phyloP scores from a whole-genome alignment of 225 moss, liverwort and hornwort genomes.

The Bryum argenteum region DNA sequence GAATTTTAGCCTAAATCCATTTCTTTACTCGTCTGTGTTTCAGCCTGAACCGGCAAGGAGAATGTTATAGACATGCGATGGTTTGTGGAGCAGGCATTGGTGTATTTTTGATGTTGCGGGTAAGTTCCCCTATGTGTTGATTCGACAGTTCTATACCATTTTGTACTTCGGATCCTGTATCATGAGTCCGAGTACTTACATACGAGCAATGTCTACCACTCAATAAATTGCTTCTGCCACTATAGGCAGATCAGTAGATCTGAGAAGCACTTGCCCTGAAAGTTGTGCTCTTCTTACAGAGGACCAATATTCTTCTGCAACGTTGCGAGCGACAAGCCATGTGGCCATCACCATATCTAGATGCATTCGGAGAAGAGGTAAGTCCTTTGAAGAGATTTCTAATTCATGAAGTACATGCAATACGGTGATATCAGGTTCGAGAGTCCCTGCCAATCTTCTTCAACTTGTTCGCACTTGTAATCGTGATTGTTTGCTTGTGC shows the following conservation, averaged over 20 bases:
- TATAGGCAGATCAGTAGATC: conserved; percentile 7
- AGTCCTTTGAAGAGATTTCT: conserved; percentile 4
- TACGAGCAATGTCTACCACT: conserved; percentile 10
- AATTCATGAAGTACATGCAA: background rate
- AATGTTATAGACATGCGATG: conserved; percentile 96
- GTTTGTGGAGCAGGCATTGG: conserved; percentile 93
- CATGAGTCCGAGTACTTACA: conserved; percentile 12
- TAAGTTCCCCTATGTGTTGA: conserved; percentile 28
- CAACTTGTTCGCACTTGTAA: conserved; percentile 9
- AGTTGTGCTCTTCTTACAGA: conserved; percentile 49
- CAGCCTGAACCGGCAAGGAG: conserved; percentile 86
- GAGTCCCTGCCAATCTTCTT: background rate
- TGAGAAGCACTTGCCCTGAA: conserved; percentile 24
- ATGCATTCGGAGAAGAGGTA: conserved; percentile 96
- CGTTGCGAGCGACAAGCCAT: conserved; percentile 89
- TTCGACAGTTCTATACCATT: conserved; percentile 7
- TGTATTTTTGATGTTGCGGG: conserved; percentile 87
- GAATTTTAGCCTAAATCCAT: background rate
- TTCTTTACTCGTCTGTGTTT: conserved; percentile 23
- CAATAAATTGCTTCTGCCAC: background rate
- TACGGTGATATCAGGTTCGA: background rate
- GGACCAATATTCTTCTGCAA: conserved; percentile 84
- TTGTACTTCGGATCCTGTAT: too few species aligned
- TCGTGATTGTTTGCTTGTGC: conserved; percentile 5
- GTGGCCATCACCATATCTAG: conserved; percentile 97